Conservation (phyloP, 139 green algal species). For the Micromonas pusilla region DNA sequence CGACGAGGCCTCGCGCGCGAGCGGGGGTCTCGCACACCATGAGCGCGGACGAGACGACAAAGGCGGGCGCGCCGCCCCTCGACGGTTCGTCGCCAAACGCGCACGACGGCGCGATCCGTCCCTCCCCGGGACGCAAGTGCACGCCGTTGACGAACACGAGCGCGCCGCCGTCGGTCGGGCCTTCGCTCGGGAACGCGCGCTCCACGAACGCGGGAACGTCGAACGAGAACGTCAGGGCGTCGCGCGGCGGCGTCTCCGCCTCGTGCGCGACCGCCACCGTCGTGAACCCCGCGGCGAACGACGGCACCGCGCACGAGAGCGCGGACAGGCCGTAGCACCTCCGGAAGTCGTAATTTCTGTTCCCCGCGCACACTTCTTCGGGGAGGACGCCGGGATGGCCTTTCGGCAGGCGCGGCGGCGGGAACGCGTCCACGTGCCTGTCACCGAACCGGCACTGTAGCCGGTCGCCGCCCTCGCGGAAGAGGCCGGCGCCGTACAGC, state of each 20-base stretch:
- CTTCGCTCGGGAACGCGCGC: not conserved
- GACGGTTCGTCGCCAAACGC: not conserved
- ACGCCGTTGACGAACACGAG: not conserved
- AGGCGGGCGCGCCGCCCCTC: not conserved
- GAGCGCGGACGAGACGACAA: not conserved
- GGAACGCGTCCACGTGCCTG: not conserved
- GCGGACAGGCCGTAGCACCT: not conserved
- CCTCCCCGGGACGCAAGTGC: not conserved
- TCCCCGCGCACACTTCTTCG: not conserved
- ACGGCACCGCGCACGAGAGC: not conserved
- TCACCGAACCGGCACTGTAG: not conserved
- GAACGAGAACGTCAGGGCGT: not conserved
- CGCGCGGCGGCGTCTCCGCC: not conserved
- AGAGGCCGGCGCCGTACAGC: not conserved
- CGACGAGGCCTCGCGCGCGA: not conserved
- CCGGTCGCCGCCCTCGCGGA: not conserved
- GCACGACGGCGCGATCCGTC: not conserved
- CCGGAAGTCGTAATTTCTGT: too few relatives aligned
- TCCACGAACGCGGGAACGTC: not conserved
- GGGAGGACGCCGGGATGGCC: not conserved
- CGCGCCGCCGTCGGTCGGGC: not conserved
- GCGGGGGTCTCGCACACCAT: slow-evolving; percentile 1
- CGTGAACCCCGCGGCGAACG: not conserved
- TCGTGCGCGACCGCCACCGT: not conserved
- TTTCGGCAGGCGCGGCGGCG: not conserved